These are phyloP conservation scores for Alternaria brassicicola DNA, from an alignment of 2,329 filamentous ascomycete species.

Conservation along the genomic window DNA sequence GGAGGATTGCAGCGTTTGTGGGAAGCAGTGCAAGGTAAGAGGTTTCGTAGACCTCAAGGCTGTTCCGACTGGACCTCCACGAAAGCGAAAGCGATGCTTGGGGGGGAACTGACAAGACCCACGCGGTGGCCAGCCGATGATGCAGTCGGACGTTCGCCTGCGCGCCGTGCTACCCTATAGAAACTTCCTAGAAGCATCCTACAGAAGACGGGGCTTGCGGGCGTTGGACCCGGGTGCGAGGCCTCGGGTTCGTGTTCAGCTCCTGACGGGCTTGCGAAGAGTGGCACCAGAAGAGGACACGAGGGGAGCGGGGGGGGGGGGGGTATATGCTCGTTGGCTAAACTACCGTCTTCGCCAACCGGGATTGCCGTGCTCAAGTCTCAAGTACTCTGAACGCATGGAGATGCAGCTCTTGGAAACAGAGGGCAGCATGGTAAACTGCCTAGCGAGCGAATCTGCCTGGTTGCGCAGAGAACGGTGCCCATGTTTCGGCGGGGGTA, in stretches of 20 bases:
- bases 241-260: conserved; percentile 23
- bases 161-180: conserved; percentile 12
- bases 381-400: conserved; percentile 5
- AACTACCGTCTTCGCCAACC: conserved; percentile 5
- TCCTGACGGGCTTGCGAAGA: conserved; percentile 6
- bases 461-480: not conserved
- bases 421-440: conserved; percentile 1
- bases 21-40: not conserved
- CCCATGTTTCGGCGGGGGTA: not conserved
- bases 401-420: conserved; percentile 8
- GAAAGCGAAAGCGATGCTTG: not conserved
- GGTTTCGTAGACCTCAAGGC: not conserved
- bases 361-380: conserved; percentile 12
- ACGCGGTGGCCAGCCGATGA: not conserved
- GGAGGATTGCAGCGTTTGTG: not conserved
- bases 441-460: conserved; percentile 8
- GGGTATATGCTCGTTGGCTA: conserved; percentile 8
- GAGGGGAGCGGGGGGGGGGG: no score
- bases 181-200: conserved; percentile 11
- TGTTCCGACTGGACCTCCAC: not conserved
- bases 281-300: conserved; percentile 6
- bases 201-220: conserved; percentile 10
- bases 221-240: conserved; percentile 23
- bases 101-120: not conserved
- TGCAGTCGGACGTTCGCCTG: not conserved